Evolutionary conservation across 139 green algal species (phyloP), one percentile per base, ranked within the genome.

Genomic region (Bryopsis sp.): DNA sequence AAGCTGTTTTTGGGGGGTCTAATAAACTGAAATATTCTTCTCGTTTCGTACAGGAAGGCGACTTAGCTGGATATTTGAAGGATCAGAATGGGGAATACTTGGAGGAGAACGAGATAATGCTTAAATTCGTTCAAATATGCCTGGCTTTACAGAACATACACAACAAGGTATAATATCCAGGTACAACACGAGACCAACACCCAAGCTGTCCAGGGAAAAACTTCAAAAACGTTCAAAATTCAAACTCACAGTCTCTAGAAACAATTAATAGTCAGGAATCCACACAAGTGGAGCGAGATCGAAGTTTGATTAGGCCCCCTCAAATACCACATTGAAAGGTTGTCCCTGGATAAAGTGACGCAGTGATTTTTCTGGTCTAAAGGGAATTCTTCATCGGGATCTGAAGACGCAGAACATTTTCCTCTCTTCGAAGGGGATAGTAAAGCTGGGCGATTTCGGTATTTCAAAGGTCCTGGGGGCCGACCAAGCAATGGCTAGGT

Each of bases 391-490:
- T 36, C 84, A 90, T 68, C 65, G 84, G 3, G 84, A 90, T 70
- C 47, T 90, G 24, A 88, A 88, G 73, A 71, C 68, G 1, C 71
- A 82, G 24, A 89, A 89, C 54, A 78, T 89, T 32, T 86, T 89
- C 29, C 78, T 86, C 2, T 60, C 68, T n/a, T 57, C 29, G 63
- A 78, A 60, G 72, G 76, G 78, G 36, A 77, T 88, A 28, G 38
- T 85, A 1, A 90, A 90, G 68, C 76, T 90, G 46, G 84, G 81
- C 2, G 84, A 90, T 64, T 90, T 90, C 59, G 84, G 84, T 48
- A 85, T 90, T 31, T 70, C 81, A 1, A 74, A 74, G 0, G 37
- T 71, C 29, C 47, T 65, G 50, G 60, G 67, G 28, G 34, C 39
- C 61, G 73, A 78, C 58, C 59, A 58, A 36, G 71, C 63, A 47